Evolutionary conservation across 2,329 filamentous ascomycete species (phyloP).

Genomic region (Arthrinium puccinioides): DNA sequence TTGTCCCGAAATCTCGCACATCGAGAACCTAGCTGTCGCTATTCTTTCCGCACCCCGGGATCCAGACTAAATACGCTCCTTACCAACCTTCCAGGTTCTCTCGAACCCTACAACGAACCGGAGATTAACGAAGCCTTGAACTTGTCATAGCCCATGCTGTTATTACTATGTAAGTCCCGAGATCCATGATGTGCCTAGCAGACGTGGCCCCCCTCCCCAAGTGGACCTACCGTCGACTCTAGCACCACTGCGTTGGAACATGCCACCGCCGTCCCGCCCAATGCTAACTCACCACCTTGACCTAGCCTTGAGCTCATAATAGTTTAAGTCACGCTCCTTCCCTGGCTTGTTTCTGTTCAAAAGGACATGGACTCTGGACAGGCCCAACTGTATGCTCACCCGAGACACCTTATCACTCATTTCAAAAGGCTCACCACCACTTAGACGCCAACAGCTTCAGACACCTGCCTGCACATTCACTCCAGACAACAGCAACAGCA

Average conservation of each 20-base stretch:
- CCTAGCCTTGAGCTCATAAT: slow-evolving; percentile 28
- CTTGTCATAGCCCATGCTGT: slow-evolving; percentile 25
- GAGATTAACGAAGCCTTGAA: slow-evolving; percentile 20
- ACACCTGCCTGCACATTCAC: slow-evolving; percentile 41
- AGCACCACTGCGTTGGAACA: slow-evolving; percentile 18
- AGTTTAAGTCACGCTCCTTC: slow-evolving; percentile 26
- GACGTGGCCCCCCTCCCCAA: slow-evolving; percentile 19
- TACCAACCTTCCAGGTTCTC: slow-evolving; percentile 26
- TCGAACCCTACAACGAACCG: slow-evolving; percentile 20
- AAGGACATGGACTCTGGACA: slow-evolving; percentile 46
- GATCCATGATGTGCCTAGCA: slow-evolving; percentile 29
- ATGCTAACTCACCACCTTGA: slow-evolving; percentile 31
- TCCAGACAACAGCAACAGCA: slow-evolving; percentile 29
- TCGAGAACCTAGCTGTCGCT: no score
- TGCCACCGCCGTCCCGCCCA: slow-evolving; percentile 22
- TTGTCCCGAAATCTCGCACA: no score
- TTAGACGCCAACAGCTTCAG: slow-evolving; percentile 40
- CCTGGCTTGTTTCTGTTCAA: slow-evolving; percentile 23
- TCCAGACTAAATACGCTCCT: slow-evolving; percentile 15
- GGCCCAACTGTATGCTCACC: slow-evolving; percentile 41
- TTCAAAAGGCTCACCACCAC: slow-evolving; percentile 27
- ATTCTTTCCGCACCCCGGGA: no score
- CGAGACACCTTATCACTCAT: slow-evolving; percentile 9
- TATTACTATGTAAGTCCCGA: slow-evolving; percentile 32
- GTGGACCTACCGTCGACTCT: slow-evolving; percentile 14